Evolutionary conservation across 768 basidiomycete species (phyloP).

Genomic region (Sistotremastrum suecicum): DNA sequence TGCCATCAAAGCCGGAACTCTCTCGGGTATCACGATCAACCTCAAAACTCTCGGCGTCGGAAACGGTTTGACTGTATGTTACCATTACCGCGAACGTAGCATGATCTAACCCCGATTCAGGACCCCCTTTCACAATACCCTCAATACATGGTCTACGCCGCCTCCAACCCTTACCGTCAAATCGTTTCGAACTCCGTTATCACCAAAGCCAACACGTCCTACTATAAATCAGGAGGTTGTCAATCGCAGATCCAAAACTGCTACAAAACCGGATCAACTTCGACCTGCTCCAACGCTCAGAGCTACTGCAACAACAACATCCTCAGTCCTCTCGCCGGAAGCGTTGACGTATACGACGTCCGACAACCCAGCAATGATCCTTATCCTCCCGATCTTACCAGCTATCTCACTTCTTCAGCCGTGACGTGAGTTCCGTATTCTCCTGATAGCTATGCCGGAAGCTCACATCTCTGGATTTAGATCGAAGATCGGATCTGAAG

Average conservation of each 20-base stretch:
- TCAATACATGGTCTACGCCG: conserved; percentile 41
- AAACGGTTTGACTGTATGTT: conserved; percentile 41
- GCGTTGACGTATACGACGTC: conserved; percentile 44
- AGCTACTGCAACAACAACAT: conserved; percentile 44
- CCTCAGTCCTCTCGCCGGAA: conserved; percentile 36
- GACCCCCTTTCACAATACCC: conserved; percentile 37
- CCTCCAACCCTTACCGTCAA: conserved; percentile 40
- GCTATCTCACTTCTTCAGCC: conserved; percentile 13
- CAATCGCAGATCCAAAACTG: conserved; percentile 38
- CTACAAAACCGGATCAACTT: conserved; percentile 31
- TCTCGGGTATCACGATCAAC: conserved; percentile 35
- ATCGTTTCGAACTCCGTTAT: conserved; percentile 32
- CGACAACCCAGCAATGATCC: conserved; percentile 27
- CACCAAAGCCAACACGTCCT: conserved; percentile 27
- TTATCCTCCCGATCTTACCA: conserved; percentile 31
- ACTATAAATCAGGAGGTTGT: conserved; percentile 31
- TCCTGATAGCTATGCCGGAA: background rate
- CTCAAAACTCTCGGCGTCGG: conserved; percentile 52
- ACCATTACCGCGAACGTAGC: background rate
- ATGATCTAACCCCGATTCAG: conserved; percentile 10
- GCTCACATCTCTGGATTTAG: conserved; percentile 16
- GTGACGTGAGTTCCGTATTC: background rate
- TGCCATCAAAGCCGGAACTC: conserved; percentile 32
- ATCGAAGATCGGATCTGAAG: conserved; percentile 29
- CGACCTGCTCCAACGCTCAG: conserved; percentile 43